Evolutionary conservation across 495 filamentous ascomycete genomes (phyloP), one percentile per base, ranked within the genome.

Genomic region (Pseudevernia furfuracea): DNA sequence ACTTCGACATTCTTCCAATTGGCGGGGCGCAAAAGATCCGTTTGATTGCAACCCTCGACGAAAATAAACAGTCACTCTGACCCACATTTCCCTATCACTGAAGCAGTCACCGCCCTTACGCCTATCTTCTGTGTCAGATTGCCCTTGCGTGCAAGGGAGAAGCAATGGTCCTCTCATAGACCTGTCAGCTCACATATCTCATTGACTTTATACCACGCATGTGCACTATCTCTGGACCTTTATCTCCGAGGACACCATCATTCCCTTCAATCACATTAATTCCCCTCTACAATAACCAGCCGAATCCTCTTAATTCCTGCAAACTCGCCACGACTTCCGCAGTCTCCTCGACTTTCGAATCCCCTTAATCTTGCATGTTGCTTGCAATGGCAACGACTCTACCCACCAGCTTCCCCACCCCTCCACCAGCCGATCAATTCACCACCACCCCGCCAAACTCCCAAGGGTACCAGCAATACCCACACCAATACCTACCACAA

Each of bases 391-490:
- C 68, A 64, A 66, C 60, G 17, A 64, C 64, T 21, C 56, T 61
- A 53, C 67, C 69, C 15, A 69, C 67, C 34, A 53, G 64, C 30
- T 67, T 66, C 43, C 66, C 46, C 43, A 39, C 49, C 41, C 62
- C 57, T 57, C 58, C 41, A 59, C 46, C 53, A 56, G 41, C 60
- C 21, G n/a, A 30, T 41, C 69, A 60, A 58, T 55, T 63, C 53
- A 70, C 68, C 52, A 71, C 69, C n/a, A 71, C 70, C 34, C 70
- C 70, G 14, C 70, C 70, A 17, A 70, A 68, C 23, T 71, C 70
- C 19, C 70, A 71, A 58, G 60, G 59, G 9, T 49, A 67, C 43
- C 64, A 63, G 8, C 68, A 69, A 28, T 56, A 61, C 52, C 34
- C 44, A 28, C 61, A 64, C n/a, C 61, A 65, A n/a, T 30, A 41